Evolutionary conservation across 306 rosid genomes (phyloP).

Genomic region (Cotoneaster glaucophyllus): DNA sequence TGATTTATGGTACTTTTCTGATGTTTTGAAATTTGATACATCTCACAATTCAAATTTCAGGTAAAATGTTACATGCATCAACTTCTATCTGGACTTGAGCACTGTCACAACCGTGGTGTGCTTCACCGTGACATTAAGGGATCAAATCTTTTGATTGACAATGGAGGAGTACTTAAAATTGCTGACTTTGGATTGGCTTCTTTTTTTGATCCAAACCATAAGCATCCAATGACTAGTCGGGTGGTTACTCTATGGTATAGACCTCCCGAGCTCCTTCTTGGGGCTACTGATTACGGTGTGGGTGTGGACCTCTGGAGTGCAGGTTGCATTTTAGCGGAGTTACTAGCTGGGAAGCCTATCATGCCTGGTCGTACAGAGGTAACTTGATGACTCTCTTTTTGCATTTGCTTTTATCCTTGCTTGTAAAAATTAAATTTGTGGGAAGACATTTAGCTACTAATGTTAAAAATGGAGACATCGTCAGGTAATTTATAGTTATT

Average conservation of each 20-base stretch:
- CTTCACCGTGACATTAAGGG: slow-evolving; percentile 98
- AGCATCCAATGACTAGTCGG: slow-evolving; percentile 87
- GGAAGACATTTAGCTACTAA: not conserved
- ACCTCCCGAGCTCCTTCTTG: slow-evolving; percentile 93
- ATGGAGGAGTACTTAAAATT: slow-evolving; percentile 71
- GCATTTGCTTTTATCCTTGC: slow-evolving; percentile 12
- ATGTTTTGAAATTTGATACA: slow-evolving; percentile 10
- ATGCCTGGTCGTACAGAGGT: slow-evolving; percentile 99
- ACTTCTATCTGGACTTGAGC: slow-evolving; percentile 86
- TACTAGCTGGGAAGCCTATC: slow-evolving; percentile 88
- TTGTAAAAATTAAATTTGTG: not conserved
- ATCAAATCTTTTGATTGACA: slow-evolving; percentile 87
- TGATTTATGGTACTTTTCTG: not conserved
- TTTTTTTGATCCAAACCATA: slow-evolving; percentile 70
- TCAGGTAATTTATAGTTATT: not conserved
- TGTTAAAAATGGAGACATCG: not conserved
- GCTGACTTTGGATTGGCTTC: slow-evolving; percentile 96
- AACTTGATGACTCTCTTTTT: slow-evolving; percentile 18
- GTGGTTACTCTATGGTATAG: slow-evolving; percentile 98
- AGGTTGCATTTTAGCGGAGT: slow-evolving; percentile 92
- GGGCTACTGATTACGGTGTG: slow-evolving; percentile 82
- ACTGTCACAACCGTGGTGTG: slow-evolving; percentile 67
- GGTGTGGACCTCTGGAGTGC: slow-evolving; percentile 96
- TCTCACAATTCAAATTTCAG: slow-evolving; percentile 30
- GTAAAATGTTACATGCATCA: slow-evolving; percentile 89